Evolutionary conservation across 306 rosid species (phyloP), one percentile per base, ranked within the genome.

Genomic region (Rosa persica): DNA sequence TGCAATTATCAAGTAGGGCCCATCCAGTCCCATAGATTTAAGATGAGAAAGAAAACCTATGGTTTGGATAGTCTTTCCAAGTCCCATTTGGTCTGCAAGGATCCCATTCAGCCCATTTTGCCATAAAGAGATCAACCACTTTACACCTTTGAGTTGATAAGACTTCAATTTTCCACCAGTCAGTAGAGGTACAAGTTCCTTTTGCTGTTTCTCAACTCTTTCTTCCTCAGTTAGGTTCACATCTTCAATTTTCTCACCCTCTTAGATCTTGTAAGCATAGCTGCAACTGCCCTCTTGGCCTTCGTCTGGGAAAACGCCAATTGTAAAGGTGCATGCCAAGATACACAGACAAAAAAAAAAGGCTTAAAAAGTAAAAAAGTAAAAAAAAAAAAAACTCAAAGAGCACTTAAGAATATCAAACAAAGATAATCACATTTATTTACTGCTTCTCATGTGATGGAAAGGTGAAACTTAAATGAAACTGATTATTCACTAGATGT

Each of bases 31-130:
- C 62, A 90, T 93, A 30, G 90, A 89, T 83, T 91, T 96, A 13
- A 96, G 81, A 89, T 96, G 99, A 57, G 97, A 79, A 72, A 96
- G 90, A 80, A 96, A 93, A 77, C 94, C 93, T 79, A 96, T 93
- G 8, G 99, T 91, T 82, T 96, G 99, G 80, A 96, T 96, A 22
- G 99, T 96, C 92, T 96, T 96, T 79, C 99, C 99, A 52, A 96
- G 99, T 76, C 99, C 99, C 99, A 96, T 96, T 88, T 96, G 99
- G 86, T 96, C 99, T 42, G 99, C 99, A 70, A 96, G 98, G 83
- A 96, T 96, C 75, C 99, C 99, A 79, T 96, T 96, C 80, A 96
- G 55, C 46, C 99, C 99, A 91, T 96, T 96, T 87, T 96, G 98
- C 99, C 99, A 96, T 79, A 96, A 82, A n/a, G 99, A 93, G 80